Evolutionary conservation across 495 filamentous ascomycete species (phyloP).

Genomic region (Talaromyces adpressus): DNA sequence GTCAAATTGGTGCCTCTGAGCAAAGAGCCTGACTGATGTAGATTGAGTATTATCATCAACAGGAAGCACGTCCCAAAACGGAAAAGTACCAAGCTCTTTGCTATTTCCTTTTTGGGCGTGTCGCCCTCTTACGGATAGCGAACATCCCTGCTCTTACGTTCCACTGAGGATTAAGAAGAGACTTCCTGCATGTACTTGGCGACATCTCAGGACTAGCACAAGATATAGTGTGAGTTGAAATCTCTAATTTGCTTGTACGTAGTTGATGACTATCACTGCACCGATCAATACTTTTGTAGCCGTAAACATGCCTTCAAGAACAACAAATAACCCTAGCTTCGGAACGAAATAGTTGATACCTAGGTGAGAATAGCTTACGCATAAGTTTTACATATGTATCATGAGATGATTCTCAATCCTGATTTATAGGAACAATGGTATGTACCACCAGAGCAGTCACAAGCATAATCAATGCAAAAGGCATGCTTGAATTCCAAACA

Average conservation of each 20-base stretch:
- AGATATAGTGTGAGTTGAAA: too few relatives aligned
- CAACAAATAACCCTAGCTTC: not conserved
- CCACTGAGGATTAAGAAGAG: too few relatives aligned
- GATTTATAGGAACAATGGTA: not conserved
- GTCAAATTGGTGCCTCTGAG: too few relatives aligned
- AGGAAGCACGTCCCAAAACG: not conserved
- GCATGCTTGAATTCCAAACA: not conserved
- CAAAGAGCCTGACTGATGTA: too few relatives aligned
- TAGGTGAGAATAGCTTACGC: too few relatives aligned
- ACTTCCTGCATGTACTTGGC: too few relatives aligned
- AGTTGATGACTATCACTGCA: too few relatives aligned
- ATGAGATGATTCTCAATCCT: not conserved
- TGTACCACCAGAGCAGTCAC: not conserved
- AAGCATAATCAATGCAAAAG: not conserved
- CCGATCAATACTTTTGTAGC: too few relatives aligned
- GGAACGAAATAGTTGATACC: not conserved
- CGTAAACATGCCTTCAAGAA: not conserved
- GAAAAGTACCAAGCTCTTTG: not conserved
- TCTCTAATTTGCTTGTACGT: too few relatives aligned
- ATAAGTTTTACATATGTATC: too few relatives aligned
- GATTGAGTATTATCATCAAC: too few relatives aligned
- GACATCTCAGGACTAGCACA: too few relatives aligned
- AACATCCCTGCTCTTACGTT: not conserved
- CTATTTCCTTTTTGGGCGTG: not conserved
- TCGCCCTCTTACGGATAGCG: not conserved